phyloP scores from a whole-genome alignment of 805 yeast genomes.

The Candida piceae region DNA sequence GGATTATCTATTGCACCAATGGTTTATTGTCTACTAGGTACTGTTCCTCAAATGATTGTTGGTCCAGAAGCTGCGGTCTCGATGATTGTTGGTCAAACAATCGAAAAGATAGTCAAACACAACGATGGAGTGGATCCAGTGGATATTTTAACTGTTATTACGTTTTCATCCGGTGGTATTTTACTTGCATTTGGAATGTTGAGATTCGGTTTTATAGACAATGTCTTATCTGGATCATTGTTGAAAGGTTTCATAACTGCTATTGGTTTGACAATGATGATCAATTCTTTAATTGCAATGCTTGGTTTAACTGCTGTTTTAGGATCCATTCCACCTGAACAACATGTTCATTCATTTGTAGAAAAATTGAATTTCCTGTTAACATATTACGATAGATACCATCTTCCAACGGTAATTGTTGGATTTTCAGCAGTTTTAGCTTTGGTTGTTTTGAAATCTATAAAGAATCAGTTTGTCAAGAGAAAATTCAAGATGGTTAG shows the following conservation, averaged over 20 bases:
- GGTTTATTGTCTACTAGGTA: conserved; percentile 72
- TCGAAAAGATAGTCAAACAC: conserved; percentile 49
- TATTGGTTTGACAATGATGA: conserved; percentile 77
- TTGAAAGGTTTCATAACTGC: conserved; percentile 82
- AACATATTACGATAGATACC: conserved; percentile 41
- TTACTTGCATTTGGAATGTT: conserved; percentile 70
- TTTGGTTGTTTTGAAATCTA: conserved; percentile 37
- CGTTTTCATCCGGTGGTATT: conserved; percentile 71
- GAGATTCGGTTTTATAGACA: conserved; percentile 83
- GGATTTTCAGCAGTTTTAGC: conserved; percentile 48
- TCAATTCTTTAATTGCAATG: conserved; percentile 68
- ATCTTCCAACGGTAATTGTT: conserved; percentile 56
- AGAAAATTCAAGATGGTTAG: conserved; percentile 39
- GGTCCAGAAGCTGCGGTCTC: conserved; percentile 92
- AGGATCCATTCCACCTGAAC: conserved; percentile 37
- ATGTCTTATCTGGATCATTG: conserved; percentile 69
- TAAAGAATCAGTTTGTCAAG: conserved; percentile 34
- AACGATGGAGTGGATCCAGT: conserved; percentile 38
- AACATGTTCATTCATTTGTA: conserved; percentile 63
- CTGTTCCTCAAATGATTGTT: conserved; percentile 84
- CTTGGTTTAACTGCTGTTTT: conserved; percentile 56
- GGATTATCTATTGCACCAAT: conserved; percentile 75
- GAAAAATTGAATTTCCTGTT: conserved; percentile 60
- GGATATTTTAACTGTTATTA: conserved; percentile 60
- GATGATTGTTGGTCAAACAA: conserved; percentile 73